Base-by-base conservation (phyloP, 2,329 filamentous ascomycete species). In the Aspergillus quadricinctus region DNA sequence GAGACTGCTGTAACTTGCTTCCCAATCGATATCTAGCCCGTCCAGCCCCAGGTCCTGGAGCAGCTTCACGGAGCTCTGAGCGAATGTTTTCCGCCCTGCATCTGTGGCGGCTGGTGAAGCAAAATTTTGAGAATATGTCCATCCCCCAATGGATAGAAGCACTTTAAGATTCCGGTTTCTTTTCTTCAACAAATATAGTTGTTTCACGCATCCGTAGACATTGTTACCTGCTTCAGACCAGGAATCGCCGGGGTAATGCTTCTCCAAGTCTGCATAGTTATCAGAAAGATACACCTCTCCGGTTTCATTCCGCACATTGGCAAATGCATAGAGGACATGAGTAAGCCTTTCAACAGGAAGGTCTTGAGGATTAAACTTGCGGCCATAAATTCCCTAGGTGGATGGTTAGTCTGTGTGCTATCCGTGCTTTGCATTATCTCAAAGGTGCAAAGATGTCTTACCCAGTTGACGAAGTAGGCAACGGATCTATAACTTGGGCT, bases 281-380 rank as follows among this genome's bases (percentile, higher is more conserved):
- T 94, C 89, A 1, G 83, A 86, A 7, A 90, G 78, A 67, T 81
- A 88, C 73, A 95, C 91, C 74, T 95, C 90, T 50, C 93, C 92
- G 35, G 82, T 85, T 10, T 45, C 19, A 2, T 86, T 81, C 3
- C 84, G 83, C 57, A 96, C 84, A 71, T 97, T 95, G 68, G 90
- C 93, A 75, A 97, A 97, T 17, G 92, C 83, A 66, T 97, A 97
- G 17, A 97, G 84, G 5, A 97, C 76, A 69, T 97, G 93, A 0
- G 92, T 97, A 46, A 97, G 83, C 55, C 90, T 88, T 53, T 92
- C 83, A 3, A 82, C 85, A 0, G 90, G 89, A 5, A 97, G 82
- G 69, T 96, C 86, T 69, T 95, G 88, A 0, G 92, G 92, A n/a
- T 86, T 83, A 70, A 93, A 89, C 66, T 93, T 88, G 54, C 92